These are phyloP conservation scores for Acrocalymma vagum DNA, from an alignment of 2,329 filamentous ascomycete genomes.

Conservation along the genomic window DNA sequence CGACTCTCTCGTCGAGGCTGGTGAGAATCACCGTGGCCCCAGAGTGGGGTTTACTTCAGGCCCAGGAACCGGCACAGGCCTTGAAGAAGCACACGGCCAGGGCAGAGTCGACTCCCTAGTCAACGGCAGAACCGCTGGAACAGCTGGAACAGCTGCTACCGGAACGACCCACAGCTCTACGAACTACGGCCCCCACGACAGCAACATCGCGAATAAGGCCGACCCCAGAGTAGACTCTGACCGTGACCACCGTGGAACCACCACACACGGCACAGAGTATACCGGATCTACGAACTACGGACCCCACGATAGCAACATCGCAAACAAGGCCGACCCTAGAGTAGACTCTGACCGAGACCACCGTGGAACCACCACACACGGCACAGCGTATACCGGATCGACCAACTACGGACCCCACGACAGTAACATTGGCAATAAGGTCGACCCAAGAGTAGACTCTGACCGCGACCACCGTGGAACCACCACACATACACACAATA, in stretches of 20 bases:
- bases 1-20: too few species aligned
- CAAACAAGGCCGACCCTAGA: constrained; percentile 22
- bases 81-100: too few species aligned
- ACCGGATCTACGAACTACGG: too few species aligned
- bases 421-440: constrained; percentile 6
- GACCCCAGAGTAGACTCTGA: constrained; percentile 9
- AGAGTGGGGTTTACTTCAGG: too few species aligned
- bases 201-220: constrained; percentile 19
- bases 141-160: constrained; percentile 18
- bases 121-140: constrained; percentile 20
- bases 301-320: constrained; percentile 22
- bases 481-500: constrained; percentile 14
- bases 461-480: constrained; percentile 31
- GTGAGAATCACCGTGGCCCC: too few species aligned
- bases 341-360: background rate
- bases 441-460: constrained; percentile 31
- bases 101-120: constrained; percentile 22
- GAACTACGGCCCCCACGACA: constrained; percentile 13
- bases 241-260: constrained; percentile 10
- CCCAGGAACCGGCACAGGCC: too few species aligned
- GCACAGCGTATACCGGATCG: too few species aligned
- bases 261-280: constrained; percentile 16
- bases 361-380: constrained; percentile 6
- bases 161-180: constrained; percentile 9
- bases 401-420: constrained; percentile 16